Base-by-base conservation (phyloP, 2,329 filamentous ascomycete species). In the Sarocladium strictum region DNA sequence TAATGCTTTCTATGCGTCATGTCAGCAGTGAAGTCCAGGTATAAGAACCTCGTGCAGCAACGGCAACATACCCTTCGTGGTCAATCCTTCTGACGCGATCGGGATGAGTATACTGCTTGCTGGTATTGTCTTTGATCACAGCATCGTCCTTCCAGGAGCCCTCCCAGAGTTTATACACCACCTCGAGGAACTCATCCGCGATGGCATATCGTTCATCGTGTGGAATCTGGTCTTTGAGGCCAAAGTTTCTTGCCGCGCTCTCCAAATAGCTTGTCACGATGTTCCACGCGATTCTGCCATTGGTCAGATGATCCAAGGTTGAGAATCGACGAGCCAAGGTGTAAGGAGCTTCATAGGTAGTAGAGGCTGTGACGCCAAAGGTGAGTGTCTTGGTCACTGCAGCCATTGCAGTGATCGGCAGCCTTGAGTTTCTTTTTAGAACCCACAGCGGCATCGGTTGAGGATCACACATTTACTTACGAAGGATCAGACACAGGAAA, bases 81-180 rank as follows among this genome's bases (percentile, higher is more conserved):
- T 72, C 60, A 26, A 73, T 72, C 49, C 66, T 63, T 6, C 69
- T 61, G 9, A 73, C 69, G 4, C 58, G 63, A 2, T 61, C 57
- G 0, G 69, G 67, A 32, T 69, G 62, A 1, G 65, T 68, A 32
- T 72, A 72, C 1, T 62, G 63, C 19, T 41, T 58, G 9, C 56
- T 59, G 3, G 60, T 55, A 3, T 56, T 57, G 54, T 65, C 62
- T 11, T 40, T 37, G 10, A 60, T 43, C 4, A 73, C 67, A 0
- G 71, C 70, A 6, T 66, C 69, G 38, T 73, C 70, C 21, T 53
- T 58, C 77, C 77, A 81, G 5, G 72, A 77, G 0, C 72, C 75
- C 62, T 81, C 76, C 76, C 76, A 80, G 0, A 80, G 67, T 59
- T 77, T 76, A 54, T 74, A 73, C 1, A 66, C 62, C 7, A 74